Evolutionary conservation across 176 grass and related monocot species (phyloP).

Genomic region (Areca catechu): DNA sequence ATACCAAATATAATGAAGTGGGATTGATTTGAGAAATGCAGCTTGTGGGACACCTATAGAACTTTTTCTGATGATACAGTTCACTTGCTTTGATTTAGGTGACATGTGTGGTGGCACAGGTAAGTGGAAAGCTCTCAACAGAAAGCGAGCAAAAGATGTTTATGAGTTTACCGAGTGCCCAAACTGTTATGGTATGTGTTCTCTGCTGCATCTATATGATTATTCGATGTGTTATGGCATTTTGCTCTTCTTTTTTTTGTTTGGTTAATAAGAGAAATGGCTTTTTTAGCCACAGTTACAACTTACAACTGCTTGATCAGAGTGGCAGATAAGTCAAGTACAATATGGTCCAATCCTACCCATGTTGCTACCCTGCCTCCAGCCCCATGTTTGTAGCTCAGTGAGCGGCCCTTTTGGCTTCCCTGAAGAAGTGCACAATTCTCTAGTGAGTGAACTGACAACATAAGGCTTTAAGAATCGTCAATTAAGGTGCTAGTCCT

Average conservation of each 20-base stretch:
- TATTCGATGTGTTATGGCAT: background rate
- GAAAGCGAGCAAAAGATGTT: slow-evolving; percentile 96
- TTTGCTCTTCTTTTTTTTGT: background rate
- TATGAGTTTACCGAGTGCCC: slow-evolving; percentile 96
- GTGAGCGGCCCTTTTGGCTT: too few species aligned
- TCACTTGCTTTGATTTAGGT: slow-evolving; percentile 35
- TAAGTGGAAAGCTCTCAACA: slow-evolving; percentile 98
- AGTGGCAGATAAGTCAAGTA: too few species aligned
- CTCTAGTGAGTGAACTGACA: too few species aligned
- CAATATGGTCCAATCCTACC: too few species aligned
- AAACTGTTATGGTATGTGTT: slow-evolving; percentile 80
- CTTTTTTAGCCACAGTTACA: background rate
- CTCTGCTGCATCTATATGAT: background rate
- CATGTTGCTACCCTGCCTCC: too few species aligned
- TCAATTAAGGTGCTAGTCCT: too few species aligned
- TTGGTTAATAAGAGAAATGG: background rate
- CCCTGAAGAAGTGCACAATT: too few species aligned
- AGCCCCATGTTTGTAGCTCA: too few species aligned
- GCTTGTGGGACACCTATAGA: background rate
- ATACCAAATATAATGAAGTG: background rate
- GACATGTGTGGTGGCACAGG: slow-evolving; percentile 98
- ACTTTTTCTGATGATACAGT: slow-evolving; percentile 7
- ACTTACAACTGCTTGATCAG: too few species aligned
- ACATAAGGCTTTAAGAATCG: too few species aligned
- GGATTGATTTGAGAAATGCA: too few species aligned